These are phyloP conservation scores for Triticum monococcum DNA, from an alignment of 176 grass and related monocot species.

Conservation along the genomic window DNA sequence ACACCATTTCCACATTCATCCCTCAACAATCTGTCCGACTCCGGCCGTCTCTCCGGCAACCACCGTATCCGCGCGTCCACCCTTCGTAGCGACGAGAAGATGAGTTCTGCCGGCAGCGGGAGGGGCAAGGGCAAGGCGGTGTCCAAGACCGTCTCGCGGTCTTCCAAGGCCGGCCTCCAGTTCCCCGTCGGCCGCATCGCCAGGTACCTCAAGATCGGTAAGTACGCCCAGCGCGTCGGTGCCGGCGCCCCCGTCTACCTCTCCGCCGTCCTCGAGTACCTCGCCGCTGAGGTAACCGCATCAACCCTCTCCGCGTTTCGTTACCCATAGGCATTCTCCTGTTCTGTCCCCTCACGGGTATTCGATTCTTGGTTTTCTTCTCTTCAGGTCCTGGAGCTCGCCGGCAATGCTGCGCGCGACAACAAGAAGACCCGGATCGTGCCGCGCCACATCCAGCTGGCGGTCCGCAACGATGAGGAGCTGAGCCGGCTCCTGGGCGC, in stretches of 20 bases:
- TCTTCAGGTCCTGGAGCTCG: constrained; percentile 52
- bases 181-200: constrained; percentile 80
- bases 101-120: constrained; percentile 48
- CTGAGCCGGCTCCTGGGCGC: constrained; percentile 39
- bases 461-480: constrained; percentile 68
- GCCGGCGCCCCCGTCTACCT: constrained; percentile 71
- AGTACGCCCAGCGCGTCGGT: constrained; percentile 78
- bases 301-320: not conserved
- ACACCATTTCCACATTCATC: not conserved
- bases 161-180: constrained; percentile 71
- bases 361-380: not conserved
- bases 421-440: constrained; percentile 73
- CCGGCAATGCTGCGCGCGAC: constrained; percentile 61
- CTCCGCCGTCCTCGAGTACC: constrained; percentile 85
- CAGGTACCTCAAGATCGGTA: constrained; percentile 73
- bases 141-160: constrained; percentile 45
- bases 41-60: not conserved
- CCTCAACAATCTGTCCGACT: not conserved
- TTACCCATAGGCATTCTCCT: not conserved
- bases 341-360: not conserved
- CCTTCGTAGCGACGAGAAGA: not conserved
- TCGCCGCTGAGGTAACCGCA: constrained; percentile 55
- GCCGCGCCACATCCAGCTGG: constrained; percentile 65
- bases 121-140: constrained; percentile 47
- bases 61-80: not conserved